Evolutionary conservation across 371 early-diverging fungal genomes (phyloP).

Genomic region (Saksenaea oblongispora): DNA sequence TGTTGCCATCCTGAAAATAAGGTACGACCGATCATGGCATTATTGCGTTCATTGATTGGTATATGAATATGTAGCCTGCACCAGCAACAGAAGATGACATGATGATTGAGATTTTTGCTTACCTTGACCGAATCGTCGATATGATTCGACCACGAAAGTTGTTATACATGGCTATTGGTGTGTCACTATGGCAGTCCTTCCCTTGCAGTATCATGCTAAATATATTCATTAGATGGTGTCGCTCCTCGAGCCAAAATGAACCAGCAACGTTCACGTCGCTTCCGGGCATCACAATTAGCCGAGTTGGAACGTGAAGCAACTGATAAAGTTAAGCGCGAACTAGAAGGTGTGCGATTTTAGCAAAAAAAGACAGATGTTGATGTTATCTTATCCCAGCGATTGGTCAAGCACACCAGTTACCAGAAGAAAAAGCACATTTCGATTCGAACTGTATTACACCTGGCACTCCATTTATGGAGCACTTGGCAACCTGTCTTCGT

Average conservation of each 20-base stretch:
- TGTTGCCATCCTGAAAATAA: conserved; percentile 96
- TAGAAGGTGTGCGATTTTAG: conserved; percentile 48
- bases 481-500: conserved; percentile 81
- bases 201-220: neutral
- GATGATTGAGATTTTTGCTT: conserved; percentile 92
- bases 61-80: conserved; percentile 61
- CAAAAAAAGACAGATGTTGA: neutral
- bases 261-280: conserved; percentile 98
- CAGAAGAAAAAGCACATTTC: conserved; percentile 74
- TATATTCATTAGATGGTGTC: conserved; percentile 85
- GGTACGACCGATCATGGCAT: conserved; percentile 32
- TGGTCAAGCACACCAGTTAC: conserved; percentile 50
- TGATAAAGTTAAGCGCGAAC: conserved; percentile 62
- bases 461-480: conserved; percentile 98
- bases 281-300: conserved; percentile 90
- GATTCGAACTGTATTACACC: conserved; percentile 99
- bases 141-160: conserved; percentile 94
- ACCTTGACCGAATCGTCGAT: conserved; percentile 92
- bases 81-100: conserved; percentile 94
- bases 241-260: conserved; percentile 99
- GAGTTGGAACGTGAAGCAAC: conserved; percentile 75
- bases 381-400: conserved; percentile 39
- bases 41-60: neutral
- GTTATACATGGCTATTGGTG: conserved; percentile 96
- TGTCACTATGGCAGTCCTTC: neutral